These are phyloP conservation scores for Teratosphaeriaceae sp. DNA, from an alignment of 2,329 filamentous ascomycete species.

Conservation along the genomic window DNA sequence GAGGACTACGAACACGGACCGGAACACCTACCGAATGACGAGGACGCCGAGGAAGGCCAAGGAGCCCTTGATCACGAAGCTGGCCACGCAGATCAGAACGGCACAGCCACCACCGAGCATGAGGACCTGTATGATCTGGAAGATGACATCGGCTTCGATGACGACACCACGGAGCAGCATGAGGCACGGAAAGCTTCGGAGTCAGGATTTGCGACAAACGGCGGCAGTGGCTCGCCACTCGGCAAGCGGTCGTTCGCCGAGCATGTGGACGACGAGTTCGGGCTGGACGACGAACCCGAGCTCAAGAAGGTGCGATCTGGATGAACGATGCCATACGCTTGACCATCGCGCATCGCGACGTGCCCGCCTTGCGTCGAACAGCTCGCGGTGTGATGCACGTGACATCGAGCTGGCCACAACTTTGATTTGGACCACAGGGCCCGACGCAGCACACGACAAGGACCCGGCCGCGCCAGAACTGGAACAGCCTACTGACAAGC, in stretches of 20 bases:
- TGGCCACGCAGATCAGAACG: background rate
- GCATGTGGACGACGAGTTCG: slow-evolving; percentile 16
- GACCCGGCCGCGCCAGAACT: too few relatives aligned
- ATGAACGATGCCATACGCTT: background rate
- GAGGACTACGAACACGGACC: slow-evolving; percentile 14
- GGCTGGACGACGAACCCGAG: slow-evolving; percentile 17
- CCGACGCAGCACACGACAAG: too few relatives aligned
- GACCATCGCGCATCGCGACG: too few relatives aligned
- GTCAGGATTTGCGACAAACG: slow-evolving; percentile 4
- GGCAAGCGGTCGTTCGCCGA: slow-evolving; percentile 29
- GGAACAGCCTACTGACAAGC: too few relatives aligned
- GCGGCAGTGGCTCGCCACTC: slow-evolving; percentile 14
- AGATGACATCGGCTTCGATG: slow-evolving; percentile 24
- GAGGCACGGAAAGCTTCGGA: slow-evolving; percentile 13
- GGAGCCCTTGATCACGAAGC: background rate
- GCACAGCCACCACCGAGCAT: background rate
- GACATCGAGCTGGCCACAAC: too few relatives aligned
- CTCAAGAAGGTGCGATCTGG: slow-evolving; percentile 12
- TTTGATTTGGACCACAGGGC: too few relatives aligned
- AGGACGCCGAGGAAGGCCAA: slow-evolving; percentile 6
- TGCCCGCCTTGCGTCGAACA: too few relatives aligned
- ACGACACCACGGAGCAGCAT: slow-evolving; percentile 18
- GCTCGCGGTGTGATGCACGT: too few relatives aligned
- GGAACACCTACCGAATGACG: slow-evolving; percentile 8
- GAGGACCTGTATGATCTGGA: slow-evolving; percentile 5